A percentile compares a stretch with the other conserved stretches of the same genome.
Conservation (phyloP, 805 yeast genomes). For the Candida hispaniensis region DNA sequence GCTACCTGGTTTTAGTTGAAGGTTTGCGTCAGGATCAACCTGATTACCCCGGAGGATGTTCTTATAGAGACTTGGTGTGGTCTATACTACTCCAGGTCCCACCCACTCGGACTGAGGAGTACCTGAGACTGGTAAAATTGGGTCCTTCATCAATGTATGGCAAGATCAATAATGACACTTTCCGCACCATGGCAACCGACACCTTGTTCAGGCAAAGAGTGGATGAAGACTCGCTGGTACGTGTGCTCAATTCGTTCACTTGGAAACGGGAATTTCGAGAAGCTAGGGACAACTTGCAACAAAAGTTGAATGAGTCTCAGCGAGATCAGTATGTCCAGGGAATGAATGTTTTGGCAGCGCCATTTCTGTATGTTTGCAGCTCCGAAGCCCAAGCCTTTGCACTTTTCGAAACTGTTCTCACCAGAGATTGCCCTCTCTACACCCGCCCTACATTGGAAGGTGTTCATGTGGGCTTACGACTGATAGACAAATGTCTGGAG, state of each 20-base stretch:
- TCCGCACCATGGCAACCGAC: constrained; percentile 74
- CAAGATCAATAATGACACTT: constrained; percentile 77
- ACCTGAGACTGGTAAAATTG: constrained; percentile 40
- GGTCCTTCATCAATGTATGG: constrained; percentile 51
- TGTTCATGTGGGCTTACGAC: constrained; percentile 60
- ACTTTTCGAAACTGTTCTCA: constrained; percentile 51
- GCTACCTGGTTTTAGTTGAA: constrained; percentile 42
- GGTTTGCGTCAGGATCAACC: constrained; percentile 28
- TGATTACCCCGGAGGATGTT: too few relatives aligned
- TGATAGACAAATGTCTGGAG: constrained; percentile 64
- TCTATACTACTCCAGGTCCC: constrained; percentile 58
- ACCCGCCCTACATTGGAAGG: constrained; percentile 69
- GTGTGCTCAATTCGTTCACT: constrained; percentile 68
- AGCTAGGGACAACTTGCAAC: constrained; percentile 7
- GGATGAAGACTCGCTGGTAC: constrained; percentile 52
- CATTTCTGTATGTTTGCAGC: constrained; percentile 61
- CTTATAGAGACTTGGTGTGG: constrained; percentile 73
- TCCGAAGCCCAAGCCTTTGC: constrained; percentile 83
- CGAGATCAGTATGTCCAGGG: constrained; percentile 74
- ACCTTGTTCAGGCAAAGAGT: constrained; percentile 51
- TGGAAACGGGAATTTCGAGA: constrained; percentile 21
- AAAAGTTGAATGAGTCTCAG: constrained; percentile 3
- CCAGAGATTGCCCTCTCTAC: constrained; percentile 62
- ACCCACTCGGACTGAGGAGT: constrained; percentile 44
- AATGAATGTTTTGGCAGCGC: constrained; percentile 78